phyloP scores from a whole-genome alignment of 2,329 filamentous ascomycete species.

The Pestalotiopsis sp. region DNA sequence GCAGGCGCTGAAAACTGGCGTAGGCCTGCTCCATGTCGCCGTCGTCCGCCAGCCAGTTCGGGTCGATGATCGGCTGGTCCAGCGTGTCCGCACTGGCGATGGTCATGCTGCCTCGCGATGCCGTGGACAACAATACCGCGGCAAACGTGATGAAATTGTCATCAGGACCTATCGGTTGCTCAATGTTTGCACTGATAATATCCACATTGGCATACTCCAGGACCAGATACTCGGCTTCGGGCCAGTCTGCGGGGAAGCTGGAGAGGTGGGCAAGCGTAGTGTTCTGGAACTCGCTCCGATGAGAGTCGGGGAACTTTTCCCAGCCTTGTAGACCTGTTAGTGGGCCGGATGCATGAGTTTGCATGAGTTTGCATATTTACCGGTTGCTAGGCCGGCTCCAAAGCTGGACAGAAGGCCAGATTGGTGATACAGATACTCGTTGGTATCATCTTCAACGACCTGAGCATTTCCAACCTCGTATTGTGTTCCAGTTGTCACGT shows the following conservation, averaged over 20 bases:
- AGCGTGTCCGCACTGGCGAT: slow-evolving; percentile 32
- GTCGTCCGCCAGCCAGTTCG: slow-evolving; percentile 39
- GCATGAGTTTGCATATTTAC: slow-evolving; percentile 7
- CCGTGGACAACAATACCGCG: slow-evolving; percentile 34
- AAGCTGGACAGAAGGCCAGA: too few species aligned
- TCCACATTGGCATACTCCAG: background rate
- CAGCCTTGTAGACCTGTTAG: background rate
- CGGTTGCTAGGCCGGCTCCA: slow-evolving; percentile 13
- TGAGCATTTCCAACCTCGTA: too few species aligned
- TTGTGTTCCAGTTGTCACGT: too few species aligned
- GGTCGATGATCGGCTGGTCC: slow-evolving; percentile 40
- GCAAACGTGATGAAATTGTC: slow-evolving; percentile 30
- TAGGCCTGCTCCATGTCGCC: slow-evolving; percentile 42
- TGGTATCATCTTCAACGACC: too few species aligned
- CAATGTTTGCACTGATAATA: background rate
- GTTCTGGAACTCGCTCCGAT: slow-evolving; percentile 16
- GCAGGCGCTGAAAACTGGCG: background rate
- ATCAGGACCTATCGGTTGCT: background rate
- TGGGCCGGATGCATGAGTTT: too few species aligned
- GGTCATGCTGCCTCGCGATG: slow-evolving; percentile 40
- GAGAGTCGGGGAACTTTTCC: slow-evolving; percentile 23
- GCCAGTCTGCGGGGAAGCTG: slow-evolving; percentile 41
- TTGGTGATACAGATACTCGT: too few species aligned
- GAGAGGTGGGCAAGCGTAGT: slow-evolving; percentile 47
- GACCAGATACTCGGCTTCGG: slow-evolving; percentile 14